A percentile compares a stretch with the other conserved stretches of the same genome.
These are phyloP conservation scores for Candida silvatica DNA, from an alignment of 805 yeast genomes.

Conservation along the genomic window DNA sequence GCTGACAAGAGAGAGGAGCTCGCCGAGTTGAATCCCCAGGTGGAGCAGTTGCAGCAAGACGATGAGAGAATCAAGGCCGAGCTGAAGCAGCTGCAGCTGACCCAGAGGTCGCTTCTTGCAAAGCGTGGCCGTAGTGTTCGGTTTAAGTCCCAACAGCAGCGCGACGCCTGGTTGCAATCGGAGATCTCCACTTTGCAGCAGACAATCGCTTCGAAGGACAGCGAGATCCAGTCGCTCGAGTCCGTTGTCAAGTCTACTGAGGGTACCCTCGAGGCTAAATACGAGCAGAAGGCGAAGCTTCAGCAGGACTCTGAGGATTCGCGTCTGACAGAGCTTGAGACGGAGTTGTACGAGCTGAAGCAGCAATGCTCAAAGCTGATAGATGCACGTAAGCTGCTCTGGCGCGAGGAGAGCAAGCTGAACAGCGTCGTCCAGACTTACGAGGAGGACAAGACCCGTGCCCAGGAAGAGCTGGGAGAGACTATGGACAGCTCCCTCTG, in stretches of 20 bases:
- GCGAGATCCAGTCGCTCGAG: conserved; percentile 2
- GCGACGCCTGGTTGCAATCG: conserved; percentile 57
- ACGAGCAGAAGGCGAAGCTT: conserved; percentile 7
- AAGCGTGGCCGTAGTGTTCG: conserved; percentile 65
- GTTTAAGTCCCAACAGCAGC: conserved; percentile 44
- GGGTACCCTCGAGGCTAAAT: conserved; percentile 8
- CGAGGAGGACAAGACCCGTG: conserved; percentile 42
- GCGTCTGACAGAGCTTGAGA: conserved; percentile 9
- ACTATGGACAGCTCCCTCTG: conserved; percentile 70
- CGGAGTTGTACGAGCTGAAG: conserved; percentile 26
- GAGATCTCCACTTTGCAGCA: conserved; percentile 36
- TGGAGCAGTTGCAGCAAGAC: conserved; percentile 27
- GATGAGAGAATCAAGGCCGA: conserved; percentile 35
- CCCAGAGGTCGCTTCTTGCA: conserved; percentile 52
- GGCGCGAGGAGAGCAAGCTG: conserved; percentile 72
- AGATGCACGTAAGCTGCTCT: conserved; percentile 62
- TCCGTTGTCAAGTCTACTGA: conserved; percentile 12
- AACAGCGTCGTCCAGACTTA: conserved; percentile 49
- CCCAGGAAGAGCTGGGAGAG: conserved; percentile 54
- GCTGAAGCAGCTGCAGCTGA: conserved; percentile 33
- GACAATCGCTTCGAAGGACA: conserved; percentile 8
- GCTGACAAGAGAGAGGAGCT: conserved; percentile 30
- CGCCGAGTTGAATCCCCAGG: conserved; percentile 29
- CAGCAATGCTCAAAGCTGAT: conserved; percentile 33
- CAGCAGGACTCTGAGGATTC: conserved; percentile 22